These are phyloP conservation scores for Maudiozyma humilis DNA, from an alignment of 1,139 yeast genomes.

Conservation along the genomic window DNA sequence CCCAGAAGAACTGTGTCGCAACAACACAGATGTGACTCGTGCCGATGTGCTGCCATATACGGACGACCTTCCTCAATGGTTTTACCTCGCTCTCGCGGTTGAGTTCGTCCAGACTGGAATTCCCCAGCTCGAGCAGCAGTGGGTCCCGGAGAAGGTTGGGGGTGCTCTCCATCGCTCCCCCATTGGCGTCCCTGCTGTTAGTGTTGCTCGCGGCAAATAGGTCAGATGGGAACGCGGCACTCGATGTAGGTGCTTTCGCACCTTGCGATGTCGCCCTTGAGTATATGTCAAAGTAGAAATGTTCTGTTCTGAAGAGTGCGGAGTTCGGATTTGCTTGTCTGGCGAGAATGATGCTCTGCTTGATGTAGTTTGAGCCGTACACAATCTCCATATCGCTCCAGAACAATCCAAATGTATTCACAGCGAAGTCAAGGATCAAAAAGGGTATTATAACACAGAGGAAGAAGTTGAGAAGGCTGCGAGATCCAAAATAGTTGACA, in stretches of 20 bases:
- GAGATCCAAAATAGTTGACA: constrained; percentile 29
- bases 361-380: not conserved
- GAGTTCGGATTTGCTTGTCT: not conserved
- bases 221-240: not conserved
- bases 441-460: constrained; percentile 22
- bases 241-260: not conserved
- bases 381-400: constrained; percentile 21
- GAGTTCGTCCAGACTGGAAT: not conserved
- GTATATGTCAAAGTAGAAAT: constrained; percentile 3
- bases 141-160: constrained; percentile 1
- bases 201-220: not conserved
- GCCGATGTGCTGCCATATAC: constrained; percentile 14
- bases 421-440: constrained; percentile 16
- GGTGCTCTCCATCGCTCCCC: not conserved
- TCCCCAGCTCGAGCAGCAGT: not conserved
- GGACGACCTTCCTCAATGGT: constrained; percentile 6
- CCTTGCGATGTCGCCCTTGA: not conserved
- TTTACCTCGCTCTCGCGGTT: not conserved
- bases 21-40: constrained; percentile 13
- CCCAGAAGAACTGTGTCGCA: constrained; percentile 16
- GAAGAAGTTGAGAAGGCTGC: constrained; percentile 18
- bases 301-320: not conserved
- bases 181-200: no score
- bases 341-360: not conserved
- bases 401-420: constrained; percentile 17